phyloP scores from a whole-genome alignment of 1,139 yeast genomes.

The Kurtzmaniella quercitrusa region DNA sequence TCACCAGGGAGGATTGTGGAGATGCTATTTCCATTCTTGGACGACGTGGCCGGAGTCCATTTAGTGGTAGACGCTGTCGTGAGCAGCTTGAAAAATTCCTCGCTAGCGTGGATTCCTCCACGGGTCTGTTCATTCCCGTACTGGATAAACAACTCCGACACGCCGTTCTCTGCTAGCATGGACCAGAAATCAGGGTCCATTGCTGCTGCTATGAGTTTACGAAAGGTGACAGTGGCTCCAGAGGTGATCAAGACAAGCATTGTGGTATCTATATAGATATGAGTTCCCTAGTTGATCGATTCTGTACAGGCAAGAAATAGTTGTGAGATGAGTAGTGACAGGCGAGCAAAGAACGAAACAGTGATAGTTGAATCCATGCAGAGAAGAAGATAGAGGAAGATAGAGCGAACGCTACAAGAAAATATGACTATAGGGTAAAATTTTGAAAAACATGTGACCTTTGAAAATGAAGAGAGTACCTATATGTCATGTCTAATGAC shows the following conservation, averaged over 20 bases:
- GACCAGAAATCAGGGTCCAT: conserved; percentile 33
- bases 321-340: neutral
- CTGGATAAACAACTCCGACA: conserved; percentile 50
- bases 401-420: too few relatives aligned
- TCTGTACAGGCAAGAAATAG: neutral
- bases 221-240: conserved; percentile 84
- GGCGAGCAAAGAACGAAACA: too few relatives aligned
- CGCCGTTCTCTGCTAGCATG: conserved; percentile 28
- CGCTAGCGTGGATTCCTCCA: conserved; percentile 10
- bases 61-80: conserved; percentile 8
- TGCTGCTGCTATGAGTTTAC: conserved; percentile 42
- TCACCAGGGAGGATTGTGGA: conserved; percentile 5
- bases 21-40: neutral
- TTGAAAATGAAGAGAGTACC: too few relatives aligned
- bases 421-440: too few relatives aligned
- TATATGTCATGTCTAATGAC: too few relatives aligned
- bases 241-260: conserved; percentile 55
- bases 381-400: too few relatives aligned
- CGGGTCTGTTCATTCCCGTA: conserved; percentile 55
- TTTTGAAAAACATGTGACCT: too few relatives aligned
- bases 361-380: too few relatives aligned
- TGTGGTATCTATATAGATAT: too few relatives aligned
- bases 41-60: conserved; percentile 4
- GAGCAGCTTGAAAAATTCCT: neutral
- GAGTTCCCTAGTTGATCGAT: neutral